phyloP scores from a whole-genome alignment of 2,329 filamentous ascomycete genomes.

The Arthrobotrys megalospora region DNA sequence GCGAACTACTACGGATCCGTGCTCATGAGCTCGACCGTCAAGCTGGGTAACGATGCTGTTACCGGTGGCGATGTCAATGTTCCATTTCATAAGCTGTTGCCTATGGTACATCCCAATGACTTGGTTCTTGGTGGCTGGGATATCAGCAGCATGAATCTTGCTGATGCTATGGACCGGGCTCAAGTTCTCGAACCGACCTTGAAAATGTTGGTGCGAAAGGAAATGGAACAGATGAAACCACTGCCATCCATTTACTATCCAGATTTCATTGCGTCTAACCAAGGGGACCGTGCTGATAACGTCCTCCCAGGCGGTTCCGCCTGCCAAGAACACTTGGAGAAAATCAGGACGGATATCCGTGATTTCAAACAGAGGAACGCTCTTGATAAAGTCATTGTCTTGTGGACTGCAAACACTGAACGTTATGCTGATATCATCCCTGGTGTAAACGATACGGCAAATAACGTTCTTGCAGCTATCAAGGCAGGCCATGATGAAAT shows the following conservation, averaged over 20 bases:
- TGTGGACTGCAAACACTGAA: slow-evolving; percentile 99
- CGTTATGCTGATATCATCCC: slow-evolving; percentile 89
- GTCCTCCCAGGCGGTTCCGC: slow-evolving; percentile 77
- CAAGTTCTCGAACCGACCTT: slow-evolving; percentile 95
- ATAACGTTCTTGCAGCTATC: slow-evolving; percentile 91
- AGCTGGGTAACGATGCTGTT: slow-evolving; percentile 88
- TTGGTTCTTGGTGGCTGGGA: slow-evolving; percentile 97
- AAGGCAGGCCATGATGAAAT: slow-evolving; percentile 89
- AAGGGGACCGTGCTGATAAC: slow-evolving; percentile 96
- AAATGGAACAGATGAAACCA: slow-evolving; percentile 89
- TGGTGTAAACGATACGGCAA: slow-evolving; percentile 95
- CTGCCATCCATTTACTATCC: slow-evolving; percentile 98
- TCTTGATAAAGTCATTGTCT: slow-evolving; percentile 95
- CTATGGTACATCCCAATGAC: slow-evolving; percentile 98
- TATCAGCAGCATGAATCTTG: slow-evolving; percentile 90
- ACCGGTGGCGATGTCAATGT: slow-evolving; percentile 94
- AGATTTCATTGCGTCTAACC: slow-evolving; percentile 98
- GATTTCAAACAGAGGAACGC: slow-evolving; percentile 89
- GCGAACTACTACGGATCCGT: slow-evolving; percentile 99
- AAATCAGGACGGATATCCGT: slow-evolving; percentile 92
- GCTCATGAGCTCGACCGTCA: slow-evolving; percentile 96
- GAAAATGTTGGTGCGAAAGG: slow-evolving; percentile 90
- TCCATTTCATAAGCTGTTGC: slow-evolving; percentile 92
- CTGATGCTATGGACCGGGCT: slow-evolving; percentile 94
- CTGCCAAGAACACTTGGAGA: slow-evolving; percentile 91